A percentile compares a stretch with the other conserved stretches of the same genome.
Evolutionary conservation across 257 asterid genomes (phyloP).

Genomic region (Salvia rosmarinus): DNA sequence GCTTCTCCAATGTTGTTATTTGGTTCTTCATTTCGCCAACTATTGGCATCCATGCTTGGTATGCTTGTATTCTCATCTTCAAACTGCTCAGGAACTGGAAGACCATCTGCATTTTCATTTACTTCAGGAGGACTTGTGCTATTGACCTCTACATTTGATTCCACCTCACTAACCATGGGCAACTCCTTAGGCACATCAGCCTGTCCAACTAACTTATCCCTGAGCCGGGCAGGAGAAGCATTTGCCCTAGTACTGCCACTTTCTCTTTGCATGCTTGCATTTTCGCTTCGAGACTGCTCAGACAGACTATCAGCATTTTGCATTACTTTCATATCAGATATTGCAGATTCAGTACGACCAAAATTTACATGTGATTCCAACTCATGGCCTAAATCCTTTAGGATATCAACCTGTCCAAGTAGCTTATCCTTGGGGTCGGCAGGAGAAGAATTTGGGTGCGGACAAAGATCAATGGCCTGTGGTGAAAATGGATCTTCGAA

Average conservation of each 20-base stretch:
- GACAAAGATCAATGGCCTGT: slow-evolving; percentile 44
- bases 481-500: slow-evolving; percentile 68
- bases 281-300: slow-evolving; percentile 40
- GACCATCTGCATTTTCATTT: slow-evolving; percentile 34
- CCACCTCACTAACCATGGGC: slow-evolving; percentile 44
- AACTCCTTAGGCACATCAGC: slow-evolving; percentile 37
- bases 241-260: slow-evolving; percentile 27
- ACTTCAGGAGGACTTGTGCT: slow-evolving; percentile 30
- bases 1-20: slow-evolving; percentile 39
- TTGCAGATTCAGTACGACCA: slow-evolving; percentile 36
- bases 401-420: slow-evolving; percentile 41
- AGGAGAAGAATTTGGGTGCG: slow-evolving; percentile 35
- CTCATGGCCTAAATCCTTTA: slow-evolving; percentile 42
- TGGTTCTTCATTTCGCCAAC: slow-evolving; percentile 40
- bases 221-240: slow-evolving; percentile 37
- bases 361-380: slow-evolving; percentile 41
- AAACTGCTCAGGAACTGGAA: slow-evolving; percentile 34
- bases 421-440: slow-evolving; percentile 36
- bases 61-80: slow-evolving; percentile 40
- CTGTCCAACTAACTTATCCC: slow-evolving; percentile 42
- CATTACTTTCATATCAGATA: slow-evolving; percentile 48
- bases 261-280: slow-evolving; percentile 34
- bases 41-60: slow-evolving; percentile 31
- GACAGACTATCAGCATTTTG: slow-evolving; percentile 33
- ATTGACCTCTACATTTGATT: slow-evolving; percentile 40